A percentile compares a stretch with the other conserved stretches of the same genome.
These are phyloP conservation scores for Neurospora africana DNA, from an alignment of 495 filamentous ascomycete species.

Conservation along the genomic window DNA sequence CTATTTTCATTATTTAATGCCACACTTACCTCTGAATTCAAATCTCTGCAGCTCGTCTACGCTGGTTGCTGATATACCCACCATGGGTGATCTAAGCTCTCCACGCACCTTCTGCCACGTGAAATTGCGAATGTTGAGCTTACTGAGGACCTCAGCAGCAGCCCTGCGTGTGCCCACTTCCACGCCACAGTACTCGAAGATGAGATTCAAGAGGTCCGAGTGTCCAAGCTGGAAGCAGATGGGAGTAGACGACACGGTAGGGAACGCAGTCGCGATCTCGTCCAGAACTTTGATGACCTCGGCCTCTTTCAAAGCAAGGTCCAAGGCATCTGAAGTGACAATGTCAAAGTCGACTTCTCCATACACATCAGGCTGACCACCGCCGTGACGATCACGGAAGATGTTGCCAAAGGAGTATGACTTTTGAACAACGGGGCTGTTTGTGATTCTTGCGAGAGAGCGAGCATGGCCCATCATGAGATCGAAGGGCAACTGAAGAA, in stretches of 20 bases:
- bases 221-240: constrained; percentile 95
- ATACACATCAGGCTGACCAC: constrained; percentile 70
- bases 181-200: constrained; percentile 83
- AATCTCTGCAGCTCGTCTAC: constrained; percentile 84
- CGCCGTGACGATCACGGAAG: constrained; percentile 62
- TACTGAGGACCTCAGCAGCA: constrained; percentile 78
- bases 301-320: constrained; percentile 85
- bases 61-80: constrained; percentile 79
- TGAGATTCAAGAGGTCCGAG: constrained; percentile 66
- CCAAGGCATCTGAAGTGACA: constrained; percentile 62
- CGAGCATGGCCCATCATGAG: constrained; percentile 83
- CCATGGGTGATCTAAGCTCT: constrained; percentile 67
- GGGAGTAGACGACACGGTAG: constrained; percentile 52
- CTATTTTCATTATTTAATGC: neutral
- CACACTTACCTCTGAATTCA: constrained; percentile 65
- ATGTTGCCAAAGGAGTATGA: constrained; percentile 86
- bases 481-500: constrained; percentile 86
- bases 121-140: constrained; percentile 71
- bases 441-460: constrained; percentile 58
- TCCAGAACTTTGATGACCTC: constrained; percentile 92
- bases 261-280: constrained; percentile 77
- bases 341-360: constrained; percentile 96
- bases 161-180: constrained; percentile 52
- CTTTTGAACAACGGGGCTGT: constrained; percentile 51
- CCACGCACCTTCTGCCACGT: constrained; percentile 78